phyloP scores from a whole-genome alignment of 2,329 filamentous ascomycete genomes.

The Sporothrix euskadiensis region DNA sequence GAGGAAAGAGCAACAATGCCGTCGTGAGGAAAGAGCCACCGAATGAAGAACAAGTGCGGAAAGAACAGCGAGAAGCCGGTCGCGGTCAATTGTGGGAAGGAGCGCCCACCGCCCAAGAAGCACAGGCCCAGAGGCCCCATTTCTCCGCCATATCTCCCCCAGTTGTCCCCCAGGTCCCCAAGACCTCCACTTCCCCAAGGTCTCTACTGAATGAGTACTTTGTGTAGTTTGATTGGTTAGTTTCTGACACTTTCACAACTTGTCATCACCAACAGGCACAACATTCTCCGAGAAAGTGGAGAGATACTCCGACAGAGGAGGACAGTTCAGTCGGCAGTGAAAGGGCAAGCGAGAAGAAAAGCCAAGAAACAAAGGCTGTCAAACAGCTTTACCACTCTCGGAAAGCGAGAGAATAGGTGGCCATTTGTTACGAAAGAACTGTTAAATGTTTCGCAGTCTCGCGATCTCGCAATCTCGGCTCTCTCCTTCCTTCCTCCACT shows the following conservation, averaged over 20 bases:
- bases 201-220: not conserved
- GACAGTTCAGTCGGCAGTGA: not conserved
- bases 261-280: not conserved
- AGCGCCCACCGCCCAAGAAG: not conserved
- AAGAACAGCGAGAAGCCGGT: not conserved
- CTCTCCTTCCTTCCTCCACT: not conserved
- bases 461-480: constrained; percentile 6
- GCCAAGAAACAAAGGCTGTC: not conserved
- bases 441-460: not conserved
- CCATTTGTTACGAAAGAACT: not conserved
- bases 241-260: not conserved
- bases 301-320: constrained; percentile 18
- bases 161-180: constrained; percentile 2
- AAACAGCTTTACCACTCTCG: not conserved
- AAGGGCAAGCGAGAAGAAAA: not conserved
- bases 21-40: not conserved
- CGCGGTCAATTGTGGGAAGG: not conserved
- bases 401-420: not conserved
- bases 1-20: not conserved
- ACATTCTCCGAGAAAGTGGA: constrained; percentile 16
- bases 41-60: not conserved
- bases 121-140: not conserved
- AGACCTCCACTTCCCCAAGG: constrained; percentile 15
- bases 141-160: constrained; percentile 2
- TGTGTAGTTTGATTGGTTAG: constrained; percentile 8